phyloP scores from a whole-genome alignment of 495 filamentous ascomycete genomes.

The Podospora bellae-mahoneyi region DNA sequence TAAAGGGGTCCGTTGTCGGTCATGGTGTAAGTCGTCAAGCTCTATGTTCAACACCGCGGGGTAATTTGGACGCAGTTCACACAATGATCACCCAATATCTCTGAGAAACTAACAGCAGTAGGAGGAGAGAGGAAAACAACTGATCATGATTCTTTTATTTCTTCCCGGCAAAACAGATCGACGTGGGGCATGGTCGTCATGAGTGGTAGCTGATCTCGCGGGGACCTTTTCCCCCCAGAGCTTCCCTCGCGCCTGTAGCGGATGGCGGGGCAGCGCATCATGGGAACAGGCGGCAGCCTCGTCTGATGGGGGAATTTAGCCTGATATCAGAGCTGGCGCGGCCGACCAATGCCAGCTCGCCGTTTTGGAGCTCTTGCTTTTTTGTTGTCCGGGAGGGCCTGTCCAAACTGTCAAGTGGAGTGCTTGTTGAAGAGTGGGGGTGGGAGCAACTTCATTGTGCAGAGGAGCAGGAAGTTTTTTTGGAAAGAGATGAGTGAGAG shows the following conservation, averaged over 20 bases:
- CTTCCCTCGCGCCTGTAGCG: neutral
- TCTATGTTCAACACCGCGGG: neutral
- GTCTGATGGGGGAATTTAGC: conserved; percentile 26
- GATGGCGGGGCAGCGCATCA: conserved; percentile 7
- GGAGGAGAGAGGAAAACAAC: neutral
- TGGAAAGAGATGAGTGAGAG: neutral
- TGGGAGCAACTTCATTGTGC: neutral
- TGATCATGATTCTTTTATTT: conserved; percentile 2
- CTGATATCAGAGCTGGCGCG: conserved; percentile 18
- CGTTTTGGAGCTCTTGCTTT: neutral
- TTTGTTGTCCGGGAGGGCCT: neutral
- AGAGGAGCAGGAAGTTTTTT: neutral
- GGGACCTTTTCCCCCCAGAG: neutral
- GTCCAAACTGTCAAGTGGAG: neutral
- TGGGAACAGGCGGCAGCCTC: conserved; percentile 23
- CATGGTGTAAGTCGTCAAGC: conserved; percentile 36
- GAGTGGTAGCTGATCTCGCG: neutral
- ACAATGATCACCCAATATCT: neutral
- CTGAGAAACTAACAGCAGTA: neutral
- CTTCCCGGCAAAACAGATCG: neutral
- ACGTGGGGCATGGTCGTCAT: conserved; percentile 20
- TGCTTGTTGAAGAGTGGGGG: neutral
- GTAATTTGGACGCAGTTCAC: neutral
- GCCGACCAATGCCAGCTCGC: conserved; percentile 23
- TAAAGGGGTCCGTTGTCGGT: conserved; percentile 61